Conservation (phyloP, 2,329 filamentous ascomycete genomes). For the Aureobasidium mangrovei region DNA sequence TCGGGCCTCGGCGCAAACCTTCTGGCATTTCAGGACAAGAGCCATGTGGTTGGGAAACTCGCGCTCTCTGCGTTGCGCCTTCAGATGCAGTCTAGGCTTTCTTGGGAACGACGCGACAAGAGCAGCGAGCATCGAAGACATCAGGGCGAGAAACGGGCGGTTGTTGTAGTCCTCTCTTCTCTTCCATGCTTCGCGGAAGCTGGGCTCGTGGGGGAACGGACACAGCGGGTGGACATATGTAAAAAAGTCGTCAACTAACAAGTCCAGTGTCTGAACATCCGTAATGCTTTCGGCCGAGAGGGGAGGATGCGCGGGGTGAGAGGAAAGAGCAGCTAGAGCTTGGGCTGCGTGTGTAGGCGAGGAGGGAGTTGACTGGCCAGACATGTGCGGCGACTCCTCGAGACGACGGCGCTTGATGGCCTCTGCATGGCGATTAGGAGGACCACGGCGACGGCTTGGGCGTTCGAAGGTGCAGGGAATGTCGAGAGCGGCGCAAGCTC, state of each 20-base stretch:
- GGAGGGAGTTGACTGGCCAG: constrained; percentile 36
- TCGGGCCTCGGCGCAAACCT: constrained; percentile 59
- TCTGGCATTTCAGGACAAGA: constrained; percentile 62
- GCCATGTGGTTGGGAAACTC: constrained; percentile 60
- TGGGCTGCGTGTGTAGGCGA: constrained; percentile 47
- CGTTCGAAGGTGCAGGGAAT: constrained; percentile 60
- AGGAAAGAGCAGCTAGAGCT: constrained; percentile 42
- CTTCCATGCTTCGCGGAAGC: constrained; percentile 61
- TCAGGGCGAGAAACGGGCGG: constrained; percentile 58
- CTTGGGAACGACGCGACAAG: constrained; percentile 71
- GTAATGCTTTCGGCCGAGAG: constrained; percentile 61
- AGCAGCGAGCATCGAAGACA: constrained; percentile 65
- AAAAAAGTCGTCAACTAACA: constrained; percentile 73
- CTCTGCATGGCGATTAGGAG: constrained; percentile 58
- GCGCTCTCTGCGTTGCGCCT: constrained; percentile 54
- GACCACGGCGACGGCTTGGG: constrained; percentile 54
- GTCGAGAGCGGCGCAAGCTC: constrained; percentile 54
- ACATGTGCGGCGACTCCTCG: constrained; percentile 34
- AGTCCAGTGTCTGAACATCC: constrained; percentile 56
- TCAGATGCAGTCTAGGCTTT: constrained; percentile 60
- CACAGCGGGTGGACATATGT: constrained; percentile 70
- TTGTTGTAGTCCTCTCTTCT: constrained; percentile 58
- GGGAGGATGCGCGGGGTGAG: constrained; percentile 30
- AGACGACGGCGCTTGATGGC: constrained; percentile 54
- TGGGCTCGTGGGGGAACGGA: constrained; percentile 71